Evolutionary conservation across 495 filamentous ascomycete genomes (phyloP), one percentile per base, ranked within the genome.

Genomic region (Stereocaulon alpinum): DNA sequence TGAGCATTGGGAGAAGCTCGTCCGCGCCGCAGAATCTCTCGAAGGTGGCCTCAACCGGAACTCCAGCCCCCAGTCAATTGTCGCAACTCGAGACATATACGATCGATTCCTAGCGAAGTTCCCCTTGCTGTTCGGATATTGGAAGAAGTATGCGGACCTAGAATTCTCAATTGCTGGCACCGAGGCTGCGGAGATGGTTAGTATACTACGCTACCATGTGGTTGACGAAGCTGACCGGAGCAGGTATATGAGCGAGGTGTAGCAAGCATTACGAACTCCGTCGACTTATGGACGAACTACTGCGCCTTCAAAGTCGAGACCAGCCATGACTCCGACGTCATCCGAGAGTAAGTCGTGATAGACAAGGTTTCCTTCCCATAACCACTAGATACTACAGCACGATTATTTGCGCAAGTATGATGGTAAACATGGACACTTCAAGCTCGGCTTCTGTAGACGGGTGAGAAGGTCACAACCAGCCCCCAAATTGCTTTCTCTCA

Each of bases 61-160:
- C 71, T 96, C 93, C 54, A 96, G 87, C 66, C 91, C 94, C 6
- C 87, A 95, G 68, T 88, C 93, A 6, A 91, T 99, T 65, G 86
- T 87, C 24, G 84, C 89, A 11, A 84, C 86, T 34, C 84, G 93
- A 66, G 81, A 86, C 64, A 80, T 85, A 55, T 97, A 95, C 71
- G 94, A 99, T 70, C 82, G 87, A 10, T 92, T 99, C 68, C 83
- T 99, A 10, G 86, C 89, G 56, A 96, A 95, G 69, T 99, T 96
- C 67, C 93, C 93, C 1, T 78, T 97, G 27, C 81, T 97, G 2
- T 99, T 96, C 69, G 93, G 91, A 44, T 99, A 96, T 73, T 99
- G 93, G 93, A 96, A 96, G 76, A 97, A 95, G 71, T 98, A 99
- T 83, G 93, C 93, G 64, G 93, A 97, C 68, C 73, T 95, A 27